Evolutionary conservation across 192 early-diverging fungal genomes (phyloP), one percentile per base, ranked within the genome.

Genomic region (Rhizophagus sp.): DNA sequence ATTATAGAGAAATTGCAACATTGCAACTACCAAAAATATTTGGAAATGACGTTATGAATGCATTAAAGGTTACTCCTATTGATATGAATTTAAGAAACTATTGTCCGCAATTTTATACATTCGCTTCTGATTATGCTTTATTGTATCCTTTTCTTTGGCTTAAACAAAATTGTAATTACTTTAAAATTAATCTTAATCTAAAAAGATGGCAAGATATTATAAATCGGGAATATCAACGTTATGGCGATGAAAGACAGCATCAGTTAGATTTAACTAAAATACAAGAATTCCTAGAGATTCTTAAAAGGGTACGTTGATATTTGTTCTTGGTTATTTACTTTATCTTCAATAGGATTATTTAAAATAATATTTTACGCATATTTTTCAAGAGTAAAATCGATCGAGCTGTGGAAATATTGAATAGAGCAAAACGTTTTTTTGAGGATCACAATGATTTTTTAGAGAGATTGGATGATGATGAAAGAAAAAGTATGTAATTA

Each of bases 361-460:
- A 19, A 7, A 57, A 57, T 6, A 6, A 57, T 57, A 6, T 57
- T 52, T 57, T 22, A 22, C 17, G 19, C 13, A 7, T 57, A 22
- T 1, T 57, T 57, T 57, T 22, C 5, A 22, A 57, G 52, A 57
- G 52, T 57, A 57, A 57, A 57, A 57, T 57, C 52, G 52, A 57
- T 57, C 52, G 52, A 57, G 52, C 52, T 57, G 52, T 57, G 52
- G 52, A 57, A n/a, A 57, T 57, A 57, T 22, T 57, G 52, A 57
- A 57, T 57, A 57, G 52, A 57, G 52, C 52, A n/a, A 57, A 57
- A 57, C 52, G 52, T 57, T 57, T 57, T 57, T 57, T 57, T 57
- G 52, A 57, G 19, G 52, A 57, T 17, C 52, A 57, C 17, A 57
- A 57, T 19, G 52, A 57, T 57, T 57, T 57, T 22, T 57, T 57